Conservation (phyloP, 768 basidiomycete genomes). For the Russula abietina region DNA sequence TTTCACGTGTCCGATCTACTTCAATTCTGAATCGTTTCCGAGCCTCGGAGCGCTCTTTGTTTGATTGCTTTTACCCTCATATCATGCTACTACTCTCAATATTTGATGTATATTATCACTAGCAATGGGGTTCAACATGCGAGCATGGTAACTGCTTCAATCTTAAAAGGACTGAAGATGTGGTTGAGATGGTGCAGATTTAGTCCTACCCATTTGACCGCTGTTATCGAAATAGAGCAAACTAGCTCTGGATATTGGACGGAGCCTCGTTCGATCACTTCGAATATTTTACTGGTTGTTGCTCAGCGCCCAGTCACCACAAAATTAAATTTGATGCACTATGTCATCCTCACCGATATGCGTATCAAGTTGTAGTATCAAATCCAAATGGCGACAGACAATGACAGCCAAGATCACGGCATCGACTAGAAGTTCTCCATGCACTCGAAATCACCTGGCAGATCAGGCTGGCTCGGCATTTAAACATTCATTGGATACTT, state of each 20-base stretch:
- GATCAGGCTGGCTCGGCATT: background rate
- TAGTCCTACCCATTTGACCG: too few relatives aligned
- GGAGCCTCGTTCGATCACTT: too few relatives aligned
- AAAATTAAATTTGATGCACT: too few relatives aligned
- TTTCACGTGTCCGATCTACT: conserved; percentile 16
- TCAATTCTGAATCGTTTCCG: conserved; percentile 8
- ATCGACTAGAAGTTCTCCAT: background rate
- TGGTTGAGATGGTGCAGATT: background rate
- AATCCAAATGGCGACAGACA: too few relatives aligned
- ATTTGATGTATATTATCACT: conserved; percentile 26
- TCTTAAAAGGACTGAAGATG: background rate
- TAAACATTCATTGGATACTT: too few relatives aligned
- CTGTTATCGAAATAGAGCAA: too few relatives aligned
- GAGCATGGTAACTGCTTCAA: conserved; percentile 14
- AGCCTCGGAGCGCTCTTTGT: conserved; percentile 8
- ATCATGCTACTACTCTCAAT: conserved; percentile 15
- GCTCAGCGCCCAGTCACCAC: too few relatives aligned
- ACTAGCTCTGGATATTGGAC: too few relatives aligned
- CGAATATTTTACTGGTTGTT: too few relatives aligned
- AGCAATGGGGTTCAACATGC: conserved; percentile 15
- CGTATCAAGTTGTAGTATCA: too few relatives aligned
- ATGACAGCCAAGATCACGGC: too few relatives aligned
- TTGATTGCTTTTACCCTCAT: conserved; percentile 14
- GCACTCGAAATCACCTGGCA: background rate
- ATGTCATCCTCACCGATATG: too few relatives aligned